These are phyloP conservation scores for Aspergillus thermomutatus DNA, from an alignment of 2,329 filamentous ascomycete genomes.

Conservation along the genomic window DNA sequence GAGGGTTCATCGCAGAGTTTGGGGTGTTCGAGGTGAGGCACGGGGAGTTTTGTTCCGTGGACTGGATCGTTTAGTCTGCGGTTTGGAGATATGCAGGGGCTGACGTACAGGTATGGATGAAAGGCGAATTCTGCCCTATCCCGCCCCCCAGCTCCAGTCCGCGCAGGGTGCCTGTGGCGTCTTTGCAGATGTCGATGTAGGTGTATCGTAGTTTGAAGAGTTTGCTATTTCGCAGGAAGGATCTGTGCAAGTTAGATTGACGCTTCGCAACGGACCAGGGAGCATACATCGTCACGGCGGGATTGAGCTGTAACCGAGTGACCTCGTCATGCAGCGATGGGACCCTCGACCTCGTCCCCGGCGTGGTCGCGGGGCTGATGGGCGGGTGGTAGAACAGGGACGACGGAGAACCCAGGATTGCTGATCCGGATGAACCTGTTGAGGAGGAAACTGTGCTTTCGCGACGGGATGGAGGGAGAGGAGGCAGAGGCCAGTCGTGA, in stretches of 20 bases:
- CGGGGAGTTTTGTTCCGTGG: constrained; percentile 34
- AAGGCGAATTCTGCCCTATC: constrained; percentile 33
- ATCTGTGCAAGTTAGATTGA: constrained; percentile 19
- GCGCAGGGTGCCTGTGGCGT: constrained; percentile 33
- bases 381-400: constrained; percentile 20
- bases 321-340: constrained; percentile 29
- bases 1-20: constrained; percentile 32
- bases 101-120: constrained; percentile 38
- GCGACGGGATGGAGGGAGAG: constrained; percentile 19
- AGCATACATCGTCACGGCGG: constrained; percentile 33
- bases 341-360: constrained; percentile 23
- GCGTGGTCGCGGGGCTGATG: constrained; percentile 21
- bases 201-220: constrained; percentile 40
- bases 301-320: constrained; percentile 27
- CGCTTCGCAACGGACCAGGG: neutral
- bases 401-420: constrained; percentile 22
- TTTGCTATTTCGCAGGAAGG: constrained; percentile 37
- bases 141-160: constrained; percentile 38
- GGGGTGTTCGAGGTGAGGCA: constrained; percentile 43
- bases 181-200: constrained; percentile 40
- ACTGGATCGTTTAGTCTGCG: constrained; percentile 19
- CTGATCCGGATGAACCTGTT: constrained; percentile 24
- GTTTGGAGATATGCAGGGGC: neutral
- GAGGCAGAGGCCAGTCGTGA: constrained; percentile 28
- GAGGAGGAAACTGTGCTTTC: constrained; percentile 24